Evolutionary conservation across 148 eudicot genomes (phyloP).

Genomic region (Rhododendron williamsianum): DNA sequence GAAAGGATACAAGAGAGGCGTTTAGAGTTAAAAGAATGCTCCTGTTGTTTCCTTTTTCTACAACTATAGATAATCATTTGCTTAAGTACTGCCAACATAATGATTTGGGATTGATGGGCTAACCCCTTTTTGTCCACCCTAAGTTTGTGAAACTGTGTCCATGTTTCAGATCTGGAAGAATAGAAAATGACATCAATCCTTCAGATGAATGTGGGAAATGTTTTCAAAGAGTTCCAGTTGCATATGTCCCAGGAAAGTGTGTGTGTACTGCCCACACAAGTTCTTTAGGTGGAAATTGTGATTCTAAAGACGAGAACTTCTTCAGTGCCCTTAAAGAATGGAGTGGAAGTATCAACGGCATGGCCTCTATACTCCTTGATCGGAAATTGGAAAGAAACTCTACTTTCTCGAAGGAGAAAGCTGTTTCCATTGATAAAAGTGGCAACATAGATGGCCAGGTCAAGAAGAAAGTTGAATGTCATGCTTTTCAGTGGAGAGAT

Average conservation of each 20-base stretch:
- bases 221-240: constrained; percentile 24
- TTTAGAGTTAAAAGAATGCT: not conserved
- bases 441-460: constrained; percentile 18
- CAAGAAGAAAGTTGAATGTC: constrained; percentile 20
- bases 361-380: constrained; percentile 17
- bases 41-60: not conserved
- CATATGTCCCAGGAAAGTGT: constrained; percentile 24
- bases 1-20: not conserved
- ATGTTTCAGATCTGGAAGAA: constrained; percentile 23
- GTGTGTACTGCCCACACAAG: constrained; percentile 19
- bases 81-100: not conserved
- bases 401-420: constrained; percentile 17
- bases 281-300: constrained; percentile 14
- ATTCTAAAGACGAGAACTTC: constrained; percentile 15
- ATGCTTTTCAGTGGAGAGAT: constrained; percentile 49
- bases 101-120: not conserved
- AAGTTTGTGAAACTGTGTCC: not conserved
- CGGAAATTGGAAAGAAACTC: constrained; percentile 19
- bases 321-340: constrained; percentile 19
- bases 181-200: constrained; percentile 23
- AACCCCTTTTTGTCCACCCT: not conserved
- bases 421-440: constrained; percentile 15
- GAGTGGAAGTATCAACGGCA: constrained; percentile 18
- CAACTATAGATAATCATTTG: not conserved
- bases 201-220: constrained; percentile 22